Conservation (phyloP, 805 yeast genomes). For the Ogataea sp. region DNA sequence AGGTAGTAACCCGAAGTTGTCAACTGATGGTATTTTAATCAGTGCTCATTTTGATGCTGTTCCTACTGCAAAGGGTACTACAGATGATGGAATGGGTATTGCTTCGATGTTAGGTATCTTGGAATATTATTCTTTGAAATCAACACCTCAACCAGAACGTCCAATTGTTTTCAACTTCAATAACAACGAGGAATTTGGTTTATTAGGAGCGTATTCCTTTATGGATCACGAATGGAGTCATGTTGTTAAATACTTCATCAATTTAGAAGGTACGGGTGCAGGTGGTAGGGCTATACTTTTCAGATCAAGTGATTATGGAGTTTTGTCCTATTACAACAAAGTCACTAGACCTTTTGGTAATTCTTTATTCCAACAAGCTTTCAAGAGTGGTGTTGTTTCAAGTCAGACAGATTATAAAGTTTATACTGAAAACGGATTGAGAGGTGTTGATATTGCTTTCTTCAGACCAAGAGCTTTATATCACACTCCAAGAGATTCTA, state of each 20-base stretch:
- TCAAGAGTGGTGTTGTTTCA: constrained; percentile 57
- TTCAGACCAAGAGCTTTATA: constrained; percentile 77
- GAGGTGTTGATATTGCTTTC: constrained; percentile 89
- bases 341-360: constrained; percentile 69
- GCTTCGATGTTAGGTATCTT: constrained; percentile 72
- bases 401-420: constrained; percentile 85
- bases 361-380: constrained; percentile 80
- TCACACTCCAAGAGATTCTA: constrained; percentile 71
- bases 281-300: constrained; percentile 81
- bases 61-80: constrained; percentile 79
- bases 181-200: constrained; percentile 83
- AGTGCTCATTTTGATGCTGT: constrained; percentile 90
- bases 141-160: constrained; percentile 48
- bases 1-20: constrained; percentile 46
- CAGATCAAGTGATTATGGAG: constrained; percentile 73
- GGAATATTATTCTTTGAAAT: constrained; percentile 30
- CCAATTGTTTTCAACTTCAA: constrained; percentile 80
- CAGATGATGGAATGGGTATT: constrained; percentile 89
- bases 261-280: constrained; percentile 89
- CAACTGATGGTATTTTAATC: constrained; percentile 54
- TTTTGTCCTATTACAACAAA: constrained; percentile 46
- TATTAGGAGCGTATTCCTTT: constrained; percentile 73
- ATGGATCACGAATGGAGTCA: constrained; percentile 65
- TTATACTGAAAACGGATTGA: constrained; percentile 55
- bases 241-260: constrained; percentile 56